Evolutionary conservation across 1,284 basidiomycete genomes (phyloP), one percentile per base, ranked within the genome.

Genomic region (Cryptococcus sp.): DNA sequence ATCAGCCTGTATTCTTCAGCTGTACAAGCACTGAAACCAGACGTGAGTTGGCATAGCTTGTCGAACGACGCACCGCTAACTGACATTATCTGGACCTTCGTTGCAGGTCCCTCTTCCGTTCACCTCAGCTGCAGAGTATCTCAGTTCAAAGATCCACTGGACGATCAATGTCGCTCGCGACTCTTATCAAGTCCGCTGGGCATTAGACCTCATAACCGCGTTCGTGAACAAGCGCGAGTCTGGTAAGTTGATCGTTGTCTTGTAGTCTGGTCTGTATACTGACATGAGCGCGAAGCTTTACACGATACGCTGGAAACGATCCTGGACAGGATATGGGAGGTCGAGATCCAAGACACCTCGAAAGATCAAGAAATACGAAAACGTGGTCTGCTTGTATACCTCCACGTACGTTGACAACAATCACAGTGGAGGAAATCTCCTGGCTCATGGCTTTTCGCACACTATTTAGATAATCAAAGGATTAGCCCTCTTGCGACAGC

Each of bases 181-280:
- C 55, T 77, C 81, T 23, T 70, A 83, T 2, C 90, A 92, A 73
- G 80, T 83, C 55, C 81, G 83, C 25, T 82, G 85, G 22, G 83
- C 82, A 1, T 82, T 85, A 63, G 85, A 88, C 49, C 69, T 88
- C 15, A 78, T 92, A 13, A 82, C 86, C 0, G 85, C 87, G 1
- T 79, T 89, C 25, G 76, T 92, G 20, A 96, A 96, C 76, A 91
- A 92, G 77, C 84, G 85, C 49, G 80, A 81, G 10, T 80, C 85
- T 50, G 85, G 90, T 89, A 52, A 58, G 78, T 59, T 35, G 11
- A 39, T 11, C 19, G 5, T 51, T 13, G 15, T 40, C 30, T 47
- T 25, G 19, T n/a, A 40, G 35, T 22, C 2, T 7, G 20, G 25
- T 19, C 2, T 20, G 3, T 19, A 27, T 1, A 16, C 27, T 43